A percentile compares a stretch with the other conserved stretches of the same genome.
phyloP scores from a whole-genome alignment of 345 rosid genomes.

The Erysimum cheiranthoides region DNA sequence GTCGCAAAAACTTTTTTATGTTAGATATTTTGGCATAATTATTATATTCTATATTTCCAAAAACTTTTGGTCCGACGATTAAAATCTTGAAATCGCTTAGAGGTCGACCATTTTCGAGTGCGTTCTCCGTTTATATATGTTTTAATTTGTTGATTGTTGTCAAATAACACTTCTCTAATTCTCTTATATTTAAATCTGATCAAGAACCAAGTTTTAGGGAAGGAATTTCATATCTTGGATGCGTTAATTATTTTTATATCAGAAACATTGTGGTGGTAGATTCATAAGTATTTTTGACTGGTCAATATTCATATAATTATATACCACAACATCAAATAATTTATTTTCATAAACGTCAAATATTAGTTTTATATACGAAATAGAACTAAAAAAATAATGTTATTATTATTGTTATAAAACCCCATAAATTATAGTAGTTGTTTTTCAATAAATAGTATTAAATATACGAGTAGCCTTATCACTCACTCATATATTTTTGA shows the following conservation, averaged over 20 bases:
- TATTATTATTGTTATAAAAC: not conserved
- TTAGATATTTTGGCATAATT: slow-evolving; percentile 36
- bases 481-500: not conserved
- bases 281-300: not conserved
- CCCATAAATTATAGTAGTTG: not conserved
- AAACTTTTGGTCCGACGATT: slow-evolving; percentile 4
- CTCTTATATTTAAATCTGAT: not conserved
- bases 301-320: not conserved
- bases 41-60: slow-evolving; percentile 14
- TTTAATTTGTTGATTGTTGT: not conserved
- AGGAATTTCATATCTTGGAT: not conserved
- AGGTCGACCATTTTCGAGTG: slow-evolving; percentile 19
- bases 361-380: not conserved
- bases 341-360: too few species aligned
- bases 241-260: not conserved
- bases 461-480: not conserved
- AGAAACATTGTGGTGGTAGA: not conserved
- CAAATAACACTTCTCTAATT: slow-evolving; percentile 6
- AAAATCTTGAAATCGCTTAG: not conserved
- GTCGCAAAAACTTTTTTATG: slow-evolving; percentile 14
- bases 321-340: not conserved
- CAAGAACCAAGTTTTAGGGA: not conserved
- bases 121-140: not conserved
- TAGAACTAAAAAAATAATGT: not conserved
- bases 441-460: not conserved